These are phyloP conservation scores for Fraxinus platypoda DNA, from an alignment of 305 asterid genomes.

Conservation along the genomic window DNA sequence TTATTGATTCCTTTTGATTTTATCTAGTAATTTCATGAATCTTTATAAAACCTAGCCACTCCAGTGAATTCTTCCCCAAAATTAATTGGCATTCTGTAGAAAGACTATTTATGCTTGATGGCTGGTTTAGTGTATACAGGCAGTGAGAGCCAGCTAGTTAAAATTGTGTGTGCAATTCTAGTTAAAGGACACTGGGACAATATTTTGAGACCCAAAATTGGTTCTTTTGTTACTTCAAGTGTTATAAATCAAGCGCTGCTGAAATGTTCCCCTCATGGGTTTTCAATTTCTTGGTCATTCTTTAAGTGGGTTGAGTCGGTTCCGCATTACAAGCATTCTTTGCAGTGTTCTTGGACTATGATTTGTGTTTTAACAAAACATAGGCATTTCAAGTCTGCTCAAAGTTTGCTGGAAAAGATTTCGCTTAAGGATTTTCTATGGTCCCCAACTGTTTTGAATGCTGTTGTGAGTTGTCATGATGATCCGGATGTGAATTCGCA, in stretches of 20 bases:
- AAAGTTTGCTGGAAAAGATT: constrained; percentile 55
- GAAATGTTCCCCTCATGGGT: constrained; percentile 42
- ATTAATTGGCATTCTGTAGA: background rate
- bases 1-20: background rate
- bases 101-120: constrained; percentile 35
- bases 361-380: constrained; percentile 65
- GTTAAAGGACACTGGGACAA: constrained; percentile 69
- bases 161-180: constrained; percentile 51
- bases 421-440: constrained; percentile 72
- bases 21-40: background rate
- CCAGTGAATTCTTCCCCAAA: constrained; percentile 1
- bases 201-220: constrained; percentile 63
- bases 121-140: constrained; percentile 32
- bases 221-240: constrained; percentile 57
- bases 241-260: constrained; percentile 48
- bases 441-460: constrained; percentile 73
- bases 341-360: constrained; percentile 81
- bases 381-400: constrained; percentile 66
- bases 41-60: background rate
- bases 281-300: constrained; percentile 60
- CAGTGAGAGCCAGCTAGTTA: constrained; percentile 43
- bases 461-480: constrained; percentile 40
- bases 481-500: constrained; percentile 68
- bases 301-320: constrained; percentile 79
- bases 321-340: constrained; percentile 65